Evolutionary conservation across 176 grass and related monocot species (phyloP), one percentile per base, ranked within the genome.

Genomic region (Oropetium thomaeum): DNA sequence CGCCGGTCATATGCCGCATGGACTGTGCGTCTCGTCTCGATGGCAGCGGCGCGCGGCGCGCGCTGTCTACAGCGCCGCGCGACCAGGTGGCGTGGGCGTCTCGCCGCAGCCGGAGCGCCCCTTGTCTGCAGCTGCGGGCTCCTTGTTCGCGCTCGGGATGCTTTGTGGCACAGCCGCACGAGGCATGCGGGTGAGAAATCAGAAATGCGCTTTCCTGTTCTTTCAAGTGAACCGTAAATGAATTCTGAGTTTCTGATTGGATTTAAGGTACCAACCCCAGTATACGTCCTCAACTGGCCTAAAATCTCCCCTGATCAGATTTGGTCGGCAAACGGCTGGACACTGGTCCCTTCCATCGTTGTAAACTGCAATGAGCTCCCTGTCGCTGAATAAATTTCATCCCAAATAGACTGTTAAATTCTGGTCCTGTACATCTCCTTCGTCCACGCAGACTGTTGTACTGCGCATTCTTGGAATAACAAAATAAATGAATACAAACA

Each of bases 321-420:
- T 80, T 74, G 83, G 62, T 80, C 61, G 51, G 51, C 22, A 47
- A 57, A 66, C 5, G 22, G 23, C 60, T 39, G 23, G 35, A 39
- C 69, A 66, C 38, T 8, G 53, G 14, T 34, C 65, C 51, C 32
- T 11, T 53, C 48, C n/a, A 6, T 17, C 5, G 1, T 51, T n/a
- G 7, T 73, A 8, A 79, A 40, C 69, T 16, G 51, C 5, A 74
- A 20, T 10, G 39, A 23, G 14, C 13, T n/a, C n/a, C n/a, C 13
- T 35, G 28, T 31, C 49, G 47, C 59, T 41, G 22, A n/a, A n/a
- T n/a, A 49, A 40, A 68, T 61, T 28, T 55, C 30, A 38, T 5
- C 32, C 0, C 17, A 19, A 19, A 5, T 8, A 29, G 7, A 35
- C 16, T 40, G 33, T 40, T 51, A 52, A 8, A 17, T 22, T 31